Percentiles rank a stretch among this genome's conserved stretches.
Evolutionary conservation across 1,284 basidiomycete genomes (phyloP).

Genomic region (Boletus semigastroideus): DNA sequence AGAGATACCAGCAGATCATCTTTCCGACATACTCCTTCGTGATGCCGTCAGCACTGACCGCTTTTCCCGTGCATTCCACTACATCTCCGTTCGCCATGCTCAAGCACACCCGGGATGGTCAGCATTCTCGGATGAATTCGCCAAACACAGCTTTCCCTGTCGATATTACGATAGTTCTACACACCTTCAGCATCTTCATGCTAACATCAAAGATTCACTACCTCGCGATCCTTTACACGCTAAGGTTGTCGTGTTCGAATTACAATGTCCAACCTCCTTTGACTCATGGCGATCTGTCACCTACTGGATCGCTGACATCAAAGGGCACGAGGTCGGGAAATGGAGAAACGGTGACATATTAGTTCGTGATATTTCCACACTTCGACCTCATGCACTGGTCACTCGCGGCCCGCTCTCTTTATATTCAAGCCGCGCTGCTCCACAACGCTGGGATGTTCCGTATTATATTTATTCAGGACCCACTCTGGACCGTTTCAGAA

Average conservation of each 20-base stretch:
- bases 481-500: background rate
- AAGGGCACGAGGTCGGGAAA: background rate
- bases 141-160: slow-evolving; percentile 19
- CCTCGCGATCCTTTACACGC: too few relatives aligned
- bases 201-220: background rate
- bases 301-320: background rate
- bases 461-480: background rate
- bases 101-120: background rate
- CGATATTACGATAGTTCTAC: slow-evolving; percentile 6
- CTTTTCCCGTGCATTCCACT: background rate
- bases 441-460: background rate
- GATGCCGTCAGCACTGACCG: background rate
- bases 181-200: background rate
- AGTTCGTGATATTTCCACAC: background rate
- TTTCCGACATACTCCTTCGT: background rate
- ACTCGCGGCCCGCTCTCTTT: background rate
- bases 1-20: background rate
- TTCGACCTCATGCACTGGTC: background rate
- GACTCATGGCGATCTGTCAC: background rate
- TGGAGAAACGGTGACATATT: background rate
- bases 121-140: slow-evolving; percentile 10
- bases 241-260: background rate
- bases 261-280: background rate
- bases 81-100: background rate
- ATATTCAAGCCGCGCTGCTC: background rate